Conservation (phyloP, 2,329 filamentous ascomycete genomes). For the Aspergillus ochraceoroseus region DNA sequence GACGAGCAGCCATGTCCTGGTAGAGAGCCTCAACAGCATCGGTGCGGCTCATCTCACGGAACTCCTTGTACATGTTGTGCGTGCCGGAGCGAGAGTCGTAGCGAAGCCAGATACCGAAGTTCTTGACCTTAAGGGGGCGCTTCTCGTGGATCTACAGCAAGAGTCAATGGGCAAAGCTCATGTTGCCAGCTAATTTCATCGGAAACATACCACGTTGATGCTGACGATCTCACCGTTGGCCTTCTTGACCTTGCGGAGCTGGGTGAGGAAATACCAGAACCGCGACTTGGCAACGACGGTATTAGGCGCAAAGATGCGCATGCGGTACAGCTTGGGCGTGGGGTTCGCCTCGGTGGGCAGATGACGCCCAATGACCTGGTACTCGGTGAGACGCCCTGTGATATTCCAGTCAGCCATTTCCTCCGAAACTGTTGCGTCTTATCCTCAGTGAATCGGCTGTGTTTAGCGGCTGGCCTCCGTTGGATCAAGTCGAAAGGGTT, state of each 20-base stretch:
- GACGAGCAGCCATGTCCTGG: constrained; percentile 99
- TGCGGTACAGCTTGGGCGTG: constrained; percentile 97
- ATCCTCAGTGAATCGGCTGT: constrained; percentile 9
- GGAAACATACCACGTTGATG: constrained; percentile 77
- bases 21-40: constrained; percentile 96
- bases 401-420: constrained; percentile 32
- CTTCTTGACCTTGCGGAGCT: constrained; percentile 99
- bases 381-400: constrained; percentile 97
- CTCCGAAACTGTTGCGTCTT: constrained; percentile 2
- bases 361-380: constrained; percentile 99
- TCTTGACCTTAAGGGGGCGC: constrained; percentile 99
- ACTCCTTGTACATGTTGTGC: constrained; percentile 99
- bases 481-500: constrained; percentile 15
- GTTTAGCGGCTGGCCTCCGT: constrained; percentile 18
- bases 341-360: constrained; percentile 96
- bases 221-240: constrained; percentile 98
- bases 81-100: constrained; percentile 99
- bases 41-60: constrained; percentile 95
- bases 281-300: constrained; percentile 97
- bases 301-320: constrained; percentile 99
- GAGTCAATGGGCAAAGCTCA: constrained; percentile 16
- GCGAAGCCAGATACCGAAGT: constrained; percentile 99
- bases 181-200: constrained; percentile 2
- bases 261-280: constrained; percentile 99
- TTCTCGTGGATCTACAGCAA: constrained; percentile 83